Evolutionary conservation across 305 asterid genomes (phyloP).

Genomic region (Solanum hybrid): DNA sequence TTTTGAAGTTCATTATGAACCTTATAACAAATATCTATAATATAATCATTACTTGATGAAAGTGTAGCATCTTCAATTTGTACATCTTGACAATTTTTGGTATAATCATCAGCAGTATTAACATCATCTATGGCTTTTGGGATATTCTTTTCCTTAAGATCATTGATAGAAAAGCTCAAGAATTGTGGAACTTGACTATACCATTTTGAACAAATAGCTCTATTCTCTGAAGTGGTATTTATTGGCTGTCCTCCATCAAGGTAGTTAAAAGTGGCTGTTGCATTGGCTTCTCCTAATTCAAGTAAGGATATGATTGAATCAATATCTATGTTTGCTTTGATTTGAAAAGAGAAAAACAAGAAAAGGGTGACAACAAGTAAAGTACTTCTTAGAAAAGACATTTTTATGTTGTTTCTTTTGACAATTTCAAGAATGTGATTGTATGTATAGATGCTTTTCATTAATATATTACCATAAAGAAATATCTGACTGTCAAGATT

Average conservation of each 20-base stretch:
- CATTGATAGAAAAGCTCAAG: not conserved
- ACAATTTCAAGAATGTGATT: not conserved
- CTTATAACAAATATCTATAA: not conserved
- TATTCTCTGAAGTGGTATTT: not conserved
- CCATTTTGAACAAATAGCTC: not conserved
- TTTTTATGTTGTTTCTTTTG: not conserved
- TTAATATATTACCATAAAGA: not conserved
- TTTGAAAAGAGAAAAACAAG: not conserved
- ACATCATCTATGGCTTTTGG: not conserved
- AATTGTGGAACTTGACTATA: not conserved
- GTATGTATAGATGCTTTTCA: not conserved
- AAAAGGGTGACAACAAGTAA: not conserved
- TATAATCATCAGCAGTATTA: not conserved
- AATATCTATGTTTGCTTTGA: not conserved
- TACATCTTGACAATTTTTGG: not conserved
- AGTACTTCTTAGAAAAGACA: not conserved
- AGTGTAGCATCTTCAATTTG: not conserved
- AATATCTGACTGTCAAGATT: not conserved
- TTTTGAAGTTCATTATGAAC: not conserved
- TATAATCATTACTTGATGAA: not conserved
- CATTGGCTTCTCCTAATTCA: not conserved
- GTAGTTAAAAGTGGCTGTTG: not conserved
- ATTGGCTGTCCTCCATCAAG: not conserved
- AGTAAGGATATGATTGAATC: not conserved
- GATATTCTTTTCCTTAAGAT: not conserved